Evolutionary conservation across 2,329 filamentous ascomycete species (phyloP), one percentile per base, ranked within the genome.

Genomic region (Capronia coronata): DNA sequence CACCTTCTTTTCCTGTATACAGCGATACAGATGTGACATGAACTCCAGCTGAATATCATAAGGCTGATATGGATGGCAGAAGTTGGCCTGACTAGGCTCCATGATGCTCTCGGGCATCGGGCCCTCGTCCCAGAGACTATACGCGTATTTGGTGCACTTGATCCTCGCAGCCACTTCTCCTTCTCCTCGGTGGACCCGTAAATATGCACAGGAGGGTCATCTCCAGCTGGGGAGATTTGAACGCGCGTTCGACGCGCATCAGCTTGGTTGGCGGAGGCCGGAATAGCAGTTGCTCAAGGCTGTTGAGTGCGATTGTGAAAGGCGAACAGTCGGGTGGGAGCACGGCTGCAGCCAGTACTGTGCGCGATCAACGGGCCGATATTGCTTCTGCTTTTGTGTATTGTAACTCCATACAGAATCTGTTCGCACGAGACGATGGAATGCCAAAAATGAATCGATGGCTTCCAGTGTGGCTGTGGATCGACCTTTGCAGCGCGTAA

Each of bases 31-130:
- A 0, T 84, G 78, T 58, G 76, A 81, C 90, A 96, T 96, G 63
- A 96, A 94, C 59, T 91, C 74, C 38, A 84, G 75, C 63, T 96
- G 90, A 37, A 95, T 93, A 45, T 86, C 78, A 66, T 96, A 96
- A 0, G 90, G 90, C 23, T 81, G 79, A 65, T 84, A 95, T 0
- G 90, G 90, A 64, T 96, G 90, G 62, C 94, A 80, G 64, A 94
- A 96, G 60, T 89, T 74, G 45, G 69, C 62, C 35, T 60, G 54
- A 39, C 59, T 57, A 7, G 62, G 58, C 18, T 68, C 64, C 69
- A 70, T 69, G 14, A 13, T 49, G 19, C 19, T 21, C 25, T 9
- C 7, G 9, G 40, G 19, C 10, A 18, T 29, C 32, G 23, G 1
- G 16, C n/a, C 5, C 29, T 9, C 7, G 7, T 32, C 7, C 7